These are phyloP conservation scores for Alnus glutinosa DNA, from an alignment of 306 rosid genomes.

Conservation along the genomic window DNA sequence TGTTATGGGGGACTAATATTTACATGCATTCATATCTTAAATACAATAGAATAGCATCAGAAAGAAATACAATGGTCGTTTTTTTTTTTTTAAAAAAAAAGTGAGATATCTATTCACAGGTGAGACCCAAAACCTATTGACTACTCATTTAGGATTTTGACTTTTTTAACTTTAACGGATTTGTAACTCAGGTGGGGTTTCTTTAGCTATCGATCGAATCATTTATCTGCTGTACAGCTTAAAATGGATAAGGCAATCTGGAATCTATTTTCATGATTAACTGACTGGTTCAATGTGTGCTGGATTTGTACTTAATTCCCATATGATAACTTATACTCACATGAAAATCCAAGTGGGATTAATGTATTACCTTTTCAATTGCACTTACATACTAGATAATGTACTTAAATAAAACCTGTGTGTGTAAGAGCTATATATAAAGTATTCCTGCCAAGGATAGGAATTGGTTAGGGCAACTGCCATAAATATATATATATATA, in stretches of 20 bases:
- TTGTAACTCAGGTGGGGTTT: not conserved
- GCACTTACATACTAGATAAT: not conserved
- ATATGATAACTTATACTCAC: not conserved
- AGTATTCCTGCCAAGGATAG: not conserved
- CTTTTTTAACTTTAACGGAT: too few species aligned
- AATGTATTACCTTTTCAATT: not conserved
- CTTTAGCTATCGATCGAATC: not conserved
- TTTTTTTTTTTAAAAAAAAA: too few species aligned
- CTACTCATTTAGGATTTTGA: too few species aligned
- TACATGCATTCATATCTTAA: too few species aligned
- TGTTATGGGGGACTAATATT: not conserved
- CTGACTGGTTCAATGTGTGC: not conserved
- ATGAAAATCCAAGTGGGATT: conserved; percentile 3
- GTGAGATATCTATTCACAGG: too few species aligned
- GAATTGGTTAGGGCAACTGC: not conserved
- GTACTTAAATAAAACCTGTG: not conserved
- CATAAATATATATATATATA: not conserved
- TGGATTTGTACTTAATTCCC: not conserved
- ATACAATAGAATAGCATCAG: too few species aligned
- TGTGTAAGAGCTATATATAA: not conserved
- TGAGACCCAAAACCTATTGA: too few species aligned
- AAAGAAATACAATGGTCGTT: too few species aligned
- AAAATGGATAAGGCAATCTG: not conserved
- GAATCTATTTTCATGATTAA: not conserved
- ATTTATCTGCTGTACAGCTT: too few species aligned